Conservation (phyloP, 1,284 basidiomycete genomes). For the Rhodotorula sp. region DNA sequence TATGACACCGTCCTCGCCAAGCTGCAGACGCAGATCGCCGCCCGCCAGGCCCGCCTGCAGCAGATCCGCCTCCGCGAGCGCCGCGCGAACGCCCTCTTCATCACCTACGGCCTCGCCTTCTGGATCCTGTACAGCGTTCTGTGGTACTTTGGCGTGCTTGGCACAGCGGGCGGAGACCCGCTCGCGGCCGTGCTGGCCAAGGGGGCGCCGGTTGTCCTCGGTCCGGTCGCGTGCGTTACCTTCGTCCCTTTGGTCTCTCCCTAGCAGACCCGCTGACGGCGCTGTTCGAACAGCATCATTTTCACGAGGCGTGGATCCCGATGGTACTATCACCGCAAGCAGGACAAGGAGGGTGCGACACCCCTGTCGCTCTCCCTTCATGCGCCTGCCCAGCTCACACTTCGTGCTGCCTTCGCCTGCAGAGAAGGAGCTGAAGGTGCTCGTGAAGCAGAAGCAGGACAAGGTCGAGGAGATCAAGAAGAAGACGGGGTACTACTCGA, state of each 20-base stretch:
- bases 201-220: slow-evolving; percentile 62
- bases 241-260: too few relatives aligned
- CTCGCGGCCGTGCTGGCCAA: slow-evolving; percentile 31
- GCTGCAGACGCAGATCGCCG: slow-evolving; percentile 55
- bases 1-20: slow-evolving; percentile 58
- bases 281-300: slow-evolving; percentile 63
- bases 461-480: slow-evolving; percentile 97
- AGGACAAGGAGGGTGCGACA: slow-evolving; percentile 75
- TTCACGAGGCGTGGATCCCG: slow-evolving; percentile 79
- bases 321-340: slow-evolving; percentile 81
- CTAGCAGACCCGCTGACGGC: neutral
- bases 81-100: slow-evolving; percentile 74
- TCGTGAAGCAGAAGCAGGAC: slow-evolving; percentile 76
- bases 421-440: slow-evolving; percentile 73
- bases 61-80: slow-evolving; percentile 86
- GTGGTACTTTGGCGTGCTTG: slow-evolving; percentile 66
- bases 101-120: slow-evolving; percentile 73
- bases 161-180: neutral
- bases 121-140: slow-evolving; percentile 78
- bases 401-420: neutral
- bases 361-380: neutral
- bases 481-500: slow-evolving; percentile 92
- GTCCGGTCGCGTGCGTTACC: slow-evolving; percentile 75
- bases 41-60: slow-evolving; percentile 71
- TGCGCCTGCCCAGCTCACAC: neutral